Conservation (phyloP, 495 filamentous ascomycete species). For the Chlorociboria aeruginascens region DNA sequence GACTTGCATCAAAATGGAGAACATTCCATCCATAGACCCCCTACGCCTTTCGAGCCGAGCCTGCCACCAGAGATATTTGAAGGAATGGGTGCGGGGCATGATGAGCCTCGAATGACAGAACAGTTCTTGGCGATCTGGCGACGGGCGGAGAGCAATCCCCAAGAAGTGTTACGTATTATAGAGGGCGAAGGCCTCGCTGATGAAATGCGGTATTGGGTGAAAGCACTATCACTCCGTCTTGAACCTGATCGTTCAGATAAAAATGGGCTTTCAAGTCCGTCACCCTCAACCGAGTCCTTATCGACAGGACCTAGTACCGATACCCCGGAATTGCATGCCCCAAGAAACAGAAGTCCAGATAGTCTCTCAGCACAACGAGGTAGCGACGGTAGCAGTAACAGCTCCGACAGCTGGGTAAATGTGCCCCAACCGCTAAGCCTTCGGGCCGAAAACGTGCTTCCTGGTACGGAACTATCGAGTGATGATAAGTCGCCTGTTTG, state of each 20-base stretch:
- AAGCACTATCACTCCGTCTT: slow-evolving; percentile 15
- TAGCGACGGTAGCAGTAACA: slow-evolving; percentile 8
- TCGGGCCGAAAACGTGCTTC: not conserved
- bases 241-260: not conserved
- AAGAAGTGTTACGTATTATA: slow-evolving; percentile 48
- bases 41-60: too few relatives aligned
- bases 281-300: not conserved
- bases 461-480: too few relatives aligned
- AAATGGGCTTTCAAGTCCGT: not conserved
- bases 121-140: slow-evolving; percentile 20
- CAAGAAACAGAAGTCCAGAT: not conserved
- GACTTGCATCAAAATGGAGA: not conserved
- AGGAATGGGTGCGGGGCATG: not conserved
- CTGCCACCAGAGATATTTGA: too few relatives aligned
- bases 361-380: not conserved
- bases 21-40: not conserved
- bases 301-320: too few relatives aligned
- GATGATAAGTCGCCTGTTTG: not conserved
- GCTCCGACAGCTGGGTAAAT: slow-evolving; percentile 16
- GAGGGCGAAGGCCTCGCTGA: slow-evolving; percentile 45
- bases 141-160: slow-evolving; percentile 38
- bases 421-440: not conserved
- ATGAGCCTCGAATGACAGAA: slow-evolving; percentile 15
- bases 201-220: slow-evolving; percentile 40
- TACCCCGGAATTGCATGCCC: too few relatives aligned